Conservation (phyloP, 1,284 basidiomycete species). For the Heterobasidion parviporum region DNA sequence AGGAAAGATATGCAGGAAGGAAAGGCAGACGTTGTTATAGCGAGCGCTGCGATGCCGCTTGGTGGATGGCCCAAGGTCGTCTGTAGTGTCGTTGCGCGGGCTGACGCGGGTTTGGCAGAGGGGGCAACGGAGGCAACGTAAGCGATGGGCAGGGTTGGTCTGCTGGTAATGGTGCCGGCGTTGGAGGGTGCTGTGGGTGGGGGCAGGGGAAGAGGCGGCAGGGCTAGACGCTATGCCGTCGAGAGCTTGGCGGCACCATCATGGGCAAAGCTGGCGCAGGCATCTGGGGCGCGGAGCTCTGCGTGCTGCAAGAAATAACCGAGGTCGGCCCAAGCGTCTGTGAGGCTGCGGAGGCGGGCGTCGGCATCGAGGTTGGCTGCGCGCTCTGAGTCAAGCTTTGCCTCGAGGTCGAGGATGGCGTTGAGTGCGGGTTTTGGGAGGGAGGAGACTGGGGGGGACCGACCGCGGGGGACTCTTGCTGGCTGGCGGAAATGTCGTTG, state of each 20-base stretch:
- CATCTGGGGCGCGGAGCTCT: constrained; percentile 41
- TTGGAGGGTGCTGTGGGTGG: neutral
- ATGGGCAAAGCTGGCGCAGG: constrained; percentile 37
- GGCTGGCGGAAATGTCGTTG: too few species aligned
- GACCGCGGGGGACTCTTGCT: too few species aligned
- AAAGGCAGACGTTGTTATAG: constrained; percentile 14
- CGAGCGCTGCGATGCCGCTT: constrained; percentile 29
- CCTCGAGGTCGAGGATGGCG: constrained; percentile 37
- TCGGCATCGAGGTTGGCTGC: constrained; percentile 48
- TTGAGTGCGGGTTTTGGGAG: constrained; percentile 23
- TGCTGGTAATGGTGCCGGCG: constrained; percentile 7
- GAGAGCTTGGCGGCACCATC: constrained; percentile 34
- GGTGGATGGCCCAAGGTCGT: constrained; percentile 28
- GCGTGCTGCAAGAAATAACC: constrained; percentile 37
- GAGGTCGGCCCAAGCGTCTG: constrained; percentile 47
- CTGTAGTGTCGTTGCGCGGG: constrained; percentile 28
- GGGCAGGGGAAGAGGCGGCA: neutral
- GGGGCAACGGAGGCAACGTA: constrained; percentile 1
- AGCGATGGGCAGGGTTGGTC: constrained; percentile 19
- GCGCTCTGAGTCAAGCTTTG: constrained; percentile 39
- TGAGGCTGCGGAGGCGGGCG: constrained; percentile 36
- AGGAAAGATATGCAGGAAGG: neutral
- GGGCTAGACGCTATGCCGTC: constrained; percentile 7
- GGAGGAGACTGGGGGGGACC: constrained; percentile 1
- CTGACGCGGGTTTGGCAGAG: constrained; percentile 10